Base-by-base conservation (phyloP, 169 alveolate species). In the Plasmodium chabaudi region DNA sequence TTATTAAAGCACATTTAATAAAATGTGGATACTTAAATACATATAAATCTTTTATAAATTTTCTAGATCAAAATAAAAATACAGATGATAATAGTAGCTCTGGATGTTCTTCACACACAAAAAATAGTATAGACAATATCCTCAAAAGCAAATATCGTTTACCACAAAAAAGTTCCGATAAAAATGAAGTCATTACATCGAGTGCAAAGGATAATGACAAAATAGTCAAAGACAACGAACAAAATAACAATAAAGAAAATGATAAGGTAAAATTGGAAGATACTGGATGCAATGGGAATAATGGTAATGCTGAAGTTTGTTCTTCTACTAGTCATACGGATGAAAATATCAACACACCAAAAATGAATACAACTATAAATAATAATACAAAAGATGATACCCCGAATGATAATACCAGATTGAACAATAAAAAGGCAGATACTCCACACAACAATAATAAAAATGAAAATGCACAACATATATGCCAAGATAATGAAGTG, bases 1-100 rank as follows among this genome's bases (percentile, higher is more conserved):
- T 82, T 27, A 82, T 82, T 47, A 82, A 82, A 19, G 67, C 90
- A 0, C 90, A 82, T 82, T 82, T 82, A 39, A 46, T 82, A 21
- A 82, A 82, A 70, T 82, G 84, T 56, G 90, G 90, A 15, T 82
- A 82, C 21, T 82, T 60, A 17, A 65, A 82, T 15, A 82, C 90
- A 10, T 82, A 82, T 27, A 65, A 82, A 82, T 46, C 72, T 9
- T 82, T 82, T 65, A 15, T 82, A 34, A 70, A 56, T 47, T 82
- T 44, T 55, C 13, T 82, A 27, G 90, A 82, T 47, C 67, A 82
- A 60, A 60, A 82, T 23, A 82, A 61, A 56, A 17, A 53, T 25
- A 4, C 57, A 17, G 90, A 60, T 17, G 90, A 82, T 34, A 82
- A 82, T 82, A 71, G 61, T 42, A 82, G 82, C 61, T 47, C 39